These are phyloP conservation scores for Rubroshorea leprosula DNA, from an alignment of 345 rosid species.

Conservation along the genomic window DNA sequence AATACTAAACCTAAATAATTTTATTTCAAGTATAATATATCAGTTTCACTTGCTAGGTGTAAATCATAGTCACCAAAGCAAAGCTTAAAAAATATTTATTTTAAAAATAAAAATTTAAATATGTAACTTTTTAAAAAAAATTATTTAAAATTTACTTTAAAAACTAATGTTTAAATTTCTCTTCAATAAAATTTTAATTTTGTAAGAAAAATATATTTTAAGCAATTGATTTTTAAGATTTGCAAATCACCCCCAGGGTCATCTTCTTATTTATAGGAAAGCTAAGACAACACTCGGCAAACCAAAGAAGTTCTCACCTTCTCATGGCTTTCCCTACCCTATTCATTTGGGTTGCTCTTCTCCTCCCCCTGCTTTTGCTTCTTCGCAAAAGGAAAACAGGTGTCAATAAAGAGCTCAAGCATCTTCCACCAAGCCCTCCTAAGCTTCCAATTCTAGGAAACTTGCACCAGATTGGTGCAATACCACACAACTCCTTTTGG, in stretches of 20 bases:
- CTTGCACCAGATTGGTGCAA: conserved; percentile 39
- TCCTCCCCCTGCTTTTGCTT: conserved; percentile 1
- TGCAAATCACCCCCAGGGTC: not conserved
- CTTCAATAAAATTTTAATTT: too few species aligned
- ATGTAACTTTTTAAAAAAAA: too few species aligned
- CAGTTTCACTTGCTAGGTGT: too few species aligned
- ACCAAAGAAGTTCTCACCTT: not conserved
- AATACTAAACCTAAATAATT: too few species aligned
- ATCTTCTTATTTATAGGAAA: not conserved
- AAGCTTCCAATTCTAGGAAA: conserved; percentile 41
- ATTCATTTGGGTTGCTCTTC: conserved; percentile 10
- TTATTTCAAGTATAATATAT: too few species aligned
- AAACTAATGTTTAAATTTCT: too few species aligned
- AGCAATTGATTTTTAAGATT: too few species aligned
- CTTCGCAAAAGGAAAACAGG: not conserved
- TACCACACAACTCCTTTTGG: conserved; percentile 32
- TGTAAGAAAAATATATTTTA: not conserved
- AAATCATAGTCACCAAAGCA: too few species aligned
- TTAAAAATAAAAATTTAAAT: too few species aligned
- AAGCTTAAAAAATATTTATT: too few species aligned
- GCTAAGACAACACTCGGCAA: too few species aligned
- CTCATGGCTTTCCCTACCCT: not conserved
- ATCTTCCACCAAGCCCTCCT: conserved; percentile 33
- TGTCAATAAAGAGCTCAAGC: not conserved
- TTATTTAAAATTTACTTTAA: too few species aligned